phyloP scores from a whole-genome alignment of 148 eudicot genomes.

The Chenopodium berlandieri region DNA sequence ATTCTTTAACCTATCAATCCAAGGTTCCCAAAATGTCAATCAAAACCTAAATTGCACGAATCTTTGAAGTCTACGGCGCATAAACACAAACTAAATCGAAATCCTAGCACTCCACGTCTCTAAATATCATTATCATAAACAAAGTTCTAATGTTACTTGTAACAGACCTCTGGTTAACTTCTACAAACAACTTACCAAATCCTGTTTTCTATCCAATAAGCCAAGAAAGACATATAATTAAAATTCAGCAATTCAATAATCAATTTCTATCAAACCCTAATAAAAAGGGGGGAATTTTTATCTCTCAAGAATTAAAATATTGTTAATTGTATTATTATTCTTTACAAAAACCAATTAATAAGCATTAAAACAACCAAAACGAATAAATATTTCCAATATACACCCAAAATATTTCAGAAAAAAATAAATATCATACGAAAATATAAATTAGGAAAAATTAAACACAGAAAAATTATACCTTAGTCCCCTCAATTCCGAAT shows the following conservation, averaged over 20 bases:
- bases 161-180: conserved; percentile 1
- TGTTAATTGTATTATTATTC: neutral
- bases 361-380: neutral
- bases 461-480: conserved; percentile 37
- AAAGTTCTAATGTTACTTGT: neutral
- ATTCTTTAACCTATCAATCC: neutral
- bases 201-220: neutral
- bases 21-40: neutral
- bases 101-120: neutral
- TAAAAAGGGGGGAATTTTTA: too few species aligned
- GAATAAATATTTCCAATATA: neutral
- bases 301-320: neutral
- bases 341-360: neutral
- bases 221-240: neutral
- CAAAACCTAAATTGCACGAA: neutral
- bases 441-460: neutral
- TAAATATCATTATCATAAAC: neutral
- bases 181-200: neutral
- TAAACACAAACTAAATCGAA: neutral
- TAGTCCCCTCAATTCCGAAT: conserved; percentile 88
- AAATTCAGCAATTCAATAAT: neutral
- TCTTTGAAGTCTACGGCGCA: neutral
- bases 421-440: neutral
- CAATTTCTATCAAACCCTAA: neutral
- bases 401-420: neutral